Evolutionary conservation across 2,329 filamentous ascomycete genomes (phyloP).

Genomic region (Juglanconis oblonga): DNA sequence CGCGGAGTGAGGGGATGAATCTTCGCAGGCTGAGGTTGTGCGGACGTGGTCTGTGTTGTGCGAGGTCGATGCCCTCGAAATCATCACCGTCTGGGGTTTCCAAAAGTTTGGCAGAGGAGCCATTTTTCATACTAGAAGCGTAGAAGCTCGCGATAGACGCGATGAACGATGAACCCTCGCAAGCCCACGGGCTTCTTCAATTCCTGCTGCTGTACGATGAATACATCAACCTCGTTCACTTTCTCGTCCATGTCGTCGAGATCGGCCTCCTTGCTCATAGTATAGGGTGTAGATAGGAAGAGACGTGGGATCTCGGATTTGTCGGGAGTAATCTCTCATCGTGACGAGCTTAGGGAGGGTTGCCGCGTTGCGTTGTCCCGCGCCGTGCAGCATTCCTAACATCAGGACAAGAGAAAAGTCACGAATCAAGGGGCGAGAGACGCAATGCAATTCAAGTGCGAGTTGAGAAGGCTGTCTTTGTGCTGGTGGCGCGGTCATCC

Average conservation of each 20-base stretch:
- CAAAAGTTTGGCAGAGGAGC: neutral
- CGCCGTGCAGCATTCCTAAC: constrained; percentile 1
- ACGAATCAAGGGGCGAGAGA: neutral
- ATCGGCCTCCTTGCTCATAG: constrained; percentile 3
- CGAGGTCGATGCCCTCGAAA: constrained; percentile 1
- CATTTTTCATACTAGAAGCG: neutral
- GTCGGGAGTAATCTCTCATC: neutral
- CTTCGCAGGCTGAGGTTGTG: neutral
- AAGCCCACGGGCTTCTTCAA: neutral
- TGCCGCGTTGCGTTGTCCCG: neutral
- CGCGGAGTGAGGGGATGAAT: constrained; percentile 9
- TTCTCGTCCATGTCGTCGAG: constrained; percentile 10
- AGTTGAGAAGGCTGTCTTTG: constrained; percentile 1
- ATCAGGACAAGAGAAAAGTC: neutral
- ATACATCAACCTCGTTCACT: constrained; percentile 10
- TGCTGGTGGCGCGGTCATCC: neutral
- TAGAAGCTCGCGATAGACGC: neutral
- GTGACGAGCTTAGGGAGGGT: neutral
- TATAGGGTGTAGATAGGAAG: neutral
- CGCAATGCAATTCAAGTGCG: neutral
- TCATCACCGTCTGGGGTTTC: neutral
- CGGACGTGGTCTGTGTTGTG: neutral
- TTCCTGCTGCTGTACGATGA: neutral
- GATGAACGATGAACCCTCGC: neutral
- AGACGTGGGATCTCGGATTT: neutral